These are phyloP conservation scores for Xylaria sp. DNA, from an alignment of 2,329 filamentous ascomycete species.

Conservation along the genomic window DNA sequence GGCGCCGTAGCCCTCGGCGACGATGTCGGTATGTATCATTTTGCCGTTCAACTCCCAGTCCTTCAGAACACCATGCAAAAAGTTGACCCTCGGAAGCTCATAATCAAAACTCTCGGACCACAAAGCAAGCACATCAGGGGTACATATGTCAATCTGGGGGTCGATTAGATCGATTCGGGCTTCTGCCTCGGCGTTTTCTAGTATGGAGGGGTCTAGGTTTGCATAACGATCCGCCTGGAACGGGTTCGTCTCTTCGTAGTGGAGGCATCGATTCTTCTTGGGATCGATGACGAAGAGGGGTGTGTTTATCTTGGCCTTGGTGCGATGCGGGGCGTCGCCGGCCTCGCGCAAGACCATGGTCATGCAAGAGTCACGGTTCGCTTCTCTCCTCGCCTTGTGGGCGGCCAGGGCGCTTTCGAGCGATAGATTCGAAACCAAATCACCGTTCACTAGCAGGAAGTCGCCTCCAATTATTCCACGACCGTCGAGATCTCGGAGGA, in stretches of 20 bases:
- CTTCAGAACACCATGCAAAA: slow-evolving; percentile 91
- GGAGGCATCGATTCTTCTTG: slow-evolving; percentile 81
- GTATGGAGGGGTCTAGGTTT: slow-evolving; percentile 81
- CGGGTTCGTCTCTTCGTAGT: slow-evolving; percentile 91
- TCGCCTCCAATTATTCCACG: slow-evolving; percentile 87
- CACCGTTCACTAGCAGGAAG: slow-evolving; percentile 92
- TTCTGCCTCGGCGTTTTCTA: slow-evolving; percentile 80
- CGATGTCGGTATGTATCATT: slow-evolving; percentile 91
- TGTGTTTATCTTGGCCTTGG: slow-evolving; percentile 78
- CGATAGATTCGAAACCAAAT: slow-evolving; percentile 88
- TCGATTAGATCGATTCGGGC: slow-evolving; percentile 90
- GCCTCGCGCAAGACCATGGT: slow-evolving; percentile 89
- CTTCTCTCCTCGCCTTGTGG: slow-evolving; percentile 82
- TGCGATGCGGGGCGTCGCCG: slow-evolving; percentile 75
- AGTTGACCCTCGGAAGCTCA: slow-evolving; percentile 87
- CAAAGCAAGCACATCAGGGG: slow-evolving; percentile 90
- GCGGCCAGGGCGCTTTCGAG: slow-evolving; percentile 82
- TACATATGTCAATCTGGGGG: slow-evolving; percentile 96
- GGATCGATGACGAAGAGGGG: slow-evolving; percentile 90
- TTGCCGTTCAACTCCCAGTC: slow-evolving; percentile 98
- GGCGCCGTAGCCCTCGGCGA: slow-evolving; percentile 85
- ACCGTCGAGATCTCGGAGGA: slow-evolving; percentile 91
- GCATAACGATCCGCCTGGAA: slow-evolving; percentile 73
- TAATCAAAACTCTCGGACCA: slow-evolving; percentile 99
- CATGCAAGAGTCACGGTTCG: slow-evolving; percentile 97